A percentile compares a stretch with the other conserved stretches of the same genome.
phyloP scores from a whole-genome alignment of 768 basidiomycete species.

The Psilocybe subaeruginosa region DNA sequence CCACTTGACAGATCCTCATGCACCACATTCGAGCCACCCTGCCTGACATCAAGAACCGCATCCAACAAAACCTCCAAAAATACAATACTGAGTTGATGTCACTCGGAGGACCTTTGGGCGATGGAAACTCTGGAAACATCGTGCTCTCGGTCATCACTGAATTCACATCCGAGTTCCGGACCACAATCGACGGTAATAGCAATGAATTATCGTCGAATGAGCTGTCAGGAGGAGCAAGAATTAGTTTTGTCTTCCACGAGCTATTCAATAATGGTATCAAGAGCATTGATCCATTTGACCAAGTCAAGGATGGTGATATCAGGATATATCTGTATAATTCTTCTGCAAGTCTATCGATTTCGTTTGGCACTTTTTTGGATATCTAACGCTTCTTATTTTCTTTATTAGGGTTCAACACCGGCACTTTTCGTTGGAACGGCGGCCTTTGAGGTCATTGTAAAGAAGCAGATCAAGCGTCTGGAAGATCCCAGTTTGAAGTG shows the following conservation, averaged over 20 bases:
- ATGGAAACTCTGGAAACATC: constrained; percentile 84
- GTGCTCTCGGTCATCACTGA: constrained; percentile 98
- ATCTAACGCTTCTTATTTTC: neutral
- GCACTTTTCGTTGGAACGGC: constrained; percentile 95
- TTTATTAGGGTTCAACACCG: constrained; percentile 87
- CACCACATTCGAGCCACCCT: constrained; percentile 97
- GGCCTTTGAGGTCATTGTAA: constrained; percentile 98
- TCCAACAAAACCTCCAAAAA: constrained; percentile 88
- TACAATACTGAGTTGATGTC: constrained; percentile 81
- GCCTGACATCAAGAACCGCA: constrained; percentile 98
- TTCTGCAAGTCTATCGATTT: constrained; percentile 60
- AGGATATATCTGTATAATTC: constrained; percentile 96
- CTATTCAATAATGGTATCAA: constrained; percentile 96
- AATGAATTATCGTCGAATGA: constrained; percentile 96
- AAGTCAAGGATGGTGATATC: constrained; percentile 98
- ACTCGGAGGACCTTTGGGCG: constrained; percentile 88
- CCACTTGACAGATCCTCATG: constrained; percentile 82
- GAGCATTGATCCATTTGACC: constrained; percentile 97
- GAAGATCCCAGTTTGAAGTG: constrained; percentile 95
- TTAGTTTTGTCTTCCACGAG: constrained; percentile 99
- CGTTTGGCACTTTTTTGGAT: neutral
- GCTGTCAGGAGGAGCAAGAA: constrained; percentile 97
- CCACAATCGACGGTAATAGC: constrained; percentile 95
- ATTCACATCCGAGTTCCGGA: constrained; percentile 96
- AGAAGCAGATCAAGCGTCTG: constrained; percentile 96